Conservation (phyloP, 139 green algal species). For the Dunaliella sp. region DNA sequence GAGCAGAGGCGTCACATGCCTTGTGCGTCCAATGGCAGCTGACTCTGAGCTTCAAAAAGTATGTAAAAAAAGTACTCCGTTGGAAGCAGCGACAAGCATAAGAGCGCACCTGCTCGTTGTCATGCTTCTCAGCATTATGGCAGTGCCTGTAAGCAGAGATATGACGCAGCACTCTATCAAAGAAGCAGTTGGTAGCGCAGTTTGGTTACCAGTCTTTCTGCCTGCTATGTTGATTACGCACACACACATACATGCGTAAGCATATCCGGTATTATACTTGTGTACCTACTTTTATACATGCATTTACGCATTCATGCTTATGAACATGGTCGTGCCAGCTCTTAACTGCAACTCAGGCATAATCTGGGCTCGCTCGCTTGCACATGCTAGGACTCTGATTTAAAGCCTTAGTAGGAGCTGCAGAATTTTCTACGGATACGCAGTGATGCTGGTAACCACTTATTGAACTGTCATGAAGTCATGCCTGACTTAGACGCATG, state of each 20-base stretch:
- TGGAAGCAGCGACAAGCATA: neutral
- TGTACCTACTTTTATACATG: too few relatives aligned
- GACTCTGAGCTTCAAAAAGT: neutral
- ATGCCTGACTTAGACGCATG: too few relatives aligned
- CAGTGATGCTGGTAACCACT: too few relatives aligned
- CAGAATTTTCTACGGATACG: neutral
- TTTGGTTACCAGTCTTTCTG: too few relatives aligned
- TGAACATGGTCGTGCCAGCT: too few relatives aligned
- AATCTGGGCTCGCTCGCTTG: too few relatives aligned
- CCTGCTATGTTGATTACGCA: too few relatives aligned
- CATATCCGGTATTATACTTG: too few relatives aligned
- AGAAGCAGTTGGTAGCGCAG: too few relatives aligned
- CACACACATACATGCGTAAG: too few relatives aligned
- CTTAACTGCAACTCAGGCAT: too few relatives aligned
- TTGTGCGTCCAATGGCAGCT: neutral
- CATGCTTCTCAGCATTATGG: slow-evolving; percentile 78
- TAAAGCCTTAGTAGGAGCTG: neutral
- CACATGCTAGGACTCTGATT: neutral
- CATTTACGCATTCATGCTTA: too few relatives aligned
- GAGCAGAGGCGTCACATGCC: neutral
- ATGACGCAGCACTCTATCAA: neutral
- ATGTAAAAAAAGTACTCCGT: neutral
- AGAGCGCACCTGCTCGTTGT: slow-evolving; percentile 53
- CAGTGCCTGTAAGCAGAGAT: slow-evolving; percentile 58
- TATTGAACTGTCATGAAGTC: neutral